Conservation (phyloP, 805 yeast genomes). For the Wickerhamiella occidentalis region DNA sequence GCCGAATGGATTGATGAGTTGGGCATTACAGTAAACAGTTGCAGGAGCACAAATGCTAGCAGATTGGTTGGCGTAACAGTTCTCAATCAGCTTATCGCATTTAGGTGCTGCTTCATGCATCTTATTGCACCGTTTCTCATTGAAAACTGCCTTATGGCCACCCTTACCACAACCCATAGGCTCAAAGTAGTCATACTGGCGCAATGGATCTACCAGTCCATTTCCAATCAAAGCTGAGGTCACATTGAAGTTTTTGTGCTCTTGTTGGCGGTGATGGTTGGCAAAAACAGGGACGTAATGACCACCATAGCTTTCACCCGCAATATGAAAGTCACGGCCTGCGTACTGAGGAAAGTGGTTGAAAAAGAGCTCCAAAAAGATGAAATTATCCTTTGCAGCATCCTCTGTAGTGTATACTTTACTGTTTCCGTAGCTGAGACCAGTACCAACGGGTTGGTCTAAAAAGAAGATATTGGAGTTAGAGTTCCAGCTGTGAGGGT, state of each 20-base stretch:
- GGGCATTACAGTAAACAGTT: slow-evolving; percentile 63
- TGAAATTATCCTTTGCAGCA: slow-evolving; percentile 74
- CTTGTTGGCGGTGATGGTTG: slow-evolving; percentile 57
- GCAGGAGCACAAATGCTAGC: slow-evolving; percentile 88
- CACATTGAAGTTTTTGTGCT: slow-evolving; percentile 49
- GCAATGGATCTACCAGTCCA: slow-evolving; percentile 77
- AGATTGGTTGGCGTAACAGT: slow-evolving; percentile 59
- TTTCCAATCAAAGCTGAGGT: slow-evolving; percentile 79
- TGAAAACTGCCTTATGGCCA: slow-evolving; percentile 64
- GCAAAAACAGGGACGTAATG: slow-evolving; percentile 89
- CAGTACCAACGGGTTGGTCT: slow-evolving; percentile 84
- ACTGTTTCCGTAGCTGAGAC: slow-evolving; percentile 53
- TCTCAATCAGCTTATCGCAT: slow-evolving; percentile 56
- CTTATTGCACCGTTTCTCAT: slow-evolving; percentile 61
- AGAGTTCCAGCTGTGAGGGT: slow-evolving; percentile 73
- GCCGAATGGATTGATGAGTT: slow-evolving; percentile 63
- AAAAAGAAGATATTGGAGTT: slow-evolving; percentile 77
- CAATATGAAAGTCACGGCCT: slow-evolving; percentile 57
- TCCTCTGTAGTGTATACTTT: slow-evolving; percentile 61
- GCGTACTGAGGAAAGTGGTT: slow-evolving; percentile 53
- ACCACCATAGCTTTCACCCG: slow-evolving; percentile 87
- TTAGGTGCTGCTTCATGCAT: slow-evolving; percentile 57
- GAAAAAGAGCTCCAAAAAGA: slow-evolving; percentile 68
- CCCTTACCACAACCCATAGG: slow-evolving; percentile 96
- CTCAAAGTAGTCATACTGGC: slow-evolving; percentile 64